Evolutionary conservation across 192 early-diverging fungal genomes (phyloP).

Genomic region (Ambispora gerdemannii): DNA sequence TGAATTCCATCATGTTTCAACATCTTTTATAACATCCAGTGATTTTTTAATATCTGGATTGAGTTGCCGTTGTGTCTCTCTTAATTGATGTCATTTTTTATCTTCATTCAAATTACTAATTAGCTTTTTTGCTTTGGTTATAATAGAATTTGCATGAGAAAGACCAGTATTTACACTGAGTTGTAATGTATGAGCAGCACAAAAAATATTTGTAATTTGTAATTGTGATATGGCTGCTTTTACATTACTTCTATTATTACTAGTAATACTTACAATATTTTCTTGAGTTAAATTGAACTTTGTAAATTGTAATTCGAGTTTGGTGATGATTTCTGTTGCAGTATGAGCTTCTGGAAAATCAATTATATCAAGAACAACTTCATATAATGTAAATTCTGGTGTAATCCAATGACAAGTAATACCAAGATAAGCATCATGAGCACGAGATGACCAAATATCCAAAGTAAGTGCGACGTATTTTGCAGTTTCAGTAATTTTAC

Average conservation of each 20-base stretch:
- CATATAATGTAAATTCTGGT: neutral
- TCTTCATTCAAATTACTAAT: neutral
- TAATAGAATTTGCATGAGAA: neutral
- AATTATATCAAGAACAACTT: neutral
- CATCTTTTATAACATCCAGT: neutral
- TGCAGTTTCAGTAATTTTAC: too few species aligned
- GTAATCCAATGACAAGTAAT: too few species aligned
- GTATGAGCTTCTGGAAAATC: neutral
- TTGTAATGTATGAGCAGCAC: neutral
- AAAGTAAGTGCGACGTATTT: too few species aligned
- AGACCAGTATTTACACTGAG: too few species aligned
- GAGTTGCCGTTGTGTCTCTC: neutral
- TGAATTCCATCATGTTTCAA: neutral
- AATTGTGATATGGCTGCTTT: constrained; percentile 1
- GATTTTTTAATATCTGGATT: neutral
- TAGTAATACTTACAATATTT: neutral
- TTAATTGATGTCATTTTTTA: constrained; percentile 6
- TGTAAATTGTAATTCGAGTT: neutral
- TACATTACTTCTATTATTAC: neutral
- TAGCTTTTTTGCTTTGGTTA: neutral
- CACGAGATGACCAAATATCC: too few species aligned
- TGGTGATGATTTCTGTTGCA: too few species aligned
- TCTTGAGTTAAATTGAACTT: neutral
- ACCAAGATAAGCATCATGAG: too few species aligned
- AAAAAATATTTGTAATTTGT: neutral